Percentiles rank a stretch among this genome's conserved stretches.
phyloP scores from a whole-genome alignment of 1,139 yeast species.

The Diutina mesorugosa region DNA sequence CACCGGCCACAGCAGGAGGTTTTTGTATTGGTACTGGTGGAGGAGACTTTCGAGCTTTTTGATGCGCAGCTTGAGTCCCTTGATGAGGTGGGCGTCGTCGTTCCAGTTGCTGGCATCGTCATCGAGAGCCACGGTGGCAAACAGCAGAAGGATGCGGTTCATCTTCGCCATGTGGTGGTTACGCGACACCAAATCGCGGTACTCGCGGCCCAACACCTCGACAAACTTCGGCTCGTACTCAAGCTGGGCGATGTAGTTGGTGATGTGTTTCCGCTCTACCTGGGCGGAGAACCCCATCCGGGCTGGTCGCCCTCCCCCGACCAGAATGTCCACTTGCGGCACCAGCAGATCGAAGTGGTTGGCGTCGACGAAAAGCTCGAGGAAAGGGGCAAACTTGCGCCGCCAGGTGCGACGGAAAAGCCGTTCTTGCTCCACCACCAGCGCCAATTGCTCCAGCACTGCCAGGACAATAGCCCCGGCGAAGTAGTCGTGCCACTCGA shows the following conservation, averaged over 20 bases:
- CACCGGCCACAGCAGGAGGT: slow-evolving; percentile 46
- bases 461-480: slow-evolving; percentile 36
- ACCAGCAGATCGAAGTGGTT: background rate
- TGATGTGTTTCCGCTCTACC: slow-evolving; percentile 29
- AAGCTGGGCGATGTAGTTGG: slow-evolving; percentile 19
- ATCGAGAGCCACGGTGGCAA: slow-evolving; percentile 12
- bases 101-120: background rate
- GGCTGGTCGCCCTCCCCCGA: background rate
- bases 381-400: slow-evolving; percentile 25
- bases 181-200: slow-evolving; percentile 29
- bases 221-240: slow-evolving; percentile 18
- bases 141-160: slow-evolving; percentile 22
- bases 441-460: slow-evolving; percentile 47
- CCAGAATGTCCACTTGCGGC: background rate
- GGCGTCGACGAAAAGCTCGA: background rate
- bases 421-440: slow-evolving; percentile 46
- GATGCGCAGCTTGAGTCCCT: slow-evolving; percentile 47
- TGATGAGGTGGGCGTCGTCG: slow-evolving; percentile 25
- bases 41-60: slow-evolving; percentile 51
- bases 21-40: slow-evolving; percentile 53
- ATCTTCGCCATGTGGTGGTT: slow-evolving; percentile 27
- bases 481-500: slow-evolving; percentile 49
- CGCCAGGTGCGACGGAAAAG: slow-evolving; percentile 51
- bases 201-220: slow-evolving; percentile 30
- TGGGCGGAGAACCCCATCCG: slow-evolving; percentile 8